Conservation (phyloP, 2,329 filamentous ascomycete genomes). For the Ophioceras dolichostomum region DNA sequence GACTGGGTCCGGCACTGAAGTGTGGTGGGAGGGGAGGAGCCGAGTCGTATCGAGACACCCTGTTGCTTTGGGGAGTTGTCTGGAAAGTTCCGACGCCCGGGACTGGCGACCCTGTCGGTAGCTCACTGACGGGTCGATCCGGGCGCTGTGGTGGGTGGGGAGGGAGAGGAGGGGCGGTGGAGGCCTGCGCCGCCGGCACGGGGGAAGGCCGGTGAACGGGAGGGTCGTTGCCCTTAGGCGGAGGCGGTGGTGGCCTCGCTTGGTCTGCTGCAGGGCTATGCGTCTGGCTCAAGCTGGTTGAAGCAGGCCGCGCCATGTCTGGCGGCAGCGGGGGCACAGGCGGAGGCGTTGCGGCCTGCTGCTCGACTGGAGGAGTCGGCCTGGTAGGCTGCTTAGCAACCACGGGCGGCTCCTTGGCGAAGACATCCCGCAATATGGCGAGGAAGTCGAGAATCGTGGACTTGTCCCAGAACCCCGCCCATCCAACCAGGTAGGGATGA, state of each 20-base stretch:
- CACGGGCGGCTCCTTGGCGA: constrained; percentile 89
- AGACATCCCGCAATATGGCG: constrained; percentile 70
- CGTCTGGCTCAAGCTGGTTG: constrained; percentile 17
- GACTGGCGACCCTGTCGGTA: no score
- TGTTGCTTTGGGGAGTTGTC: constrained; percentile 5
- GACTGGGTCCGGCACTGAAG: constrained; percentile 1
- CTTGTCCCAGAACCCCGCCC: constrained; percentile 87
- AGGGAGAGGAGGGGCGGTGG: constrained; percentile 15
- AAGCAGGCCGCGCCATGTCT: constrained; percentile 35
- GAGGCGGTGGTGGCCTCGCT: constrained; percentile 32
- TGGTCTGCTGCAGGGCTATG: constrained; percentile 20
- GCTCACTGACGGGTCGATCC: no score
- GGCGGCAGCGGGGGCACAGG: constrained; percentile 62
- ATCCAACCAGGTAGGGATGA: constrained; percentile 87
- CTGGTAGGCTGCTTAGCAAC: constrained; percentile 48
- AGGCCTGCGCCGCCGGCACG: constrained; percentile 19
- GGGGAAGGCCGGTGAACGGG: constrained; percentile 12
- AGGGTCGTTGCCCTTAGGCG: constrained; percentile 36
- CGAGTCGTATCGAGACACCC: constrained; percentile 31
- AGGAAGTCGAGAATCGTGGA: constrained; percentile 76
- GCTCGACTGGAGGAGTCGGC: constrained; percentile 19
- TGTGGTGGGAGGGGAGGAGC: constrained; percentile 31
- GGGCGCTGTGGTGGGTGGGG: constrained; percentile 20
- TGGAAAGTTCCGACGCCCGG: constrained; percentile 12
- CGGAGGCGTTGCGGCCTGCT: constrained; percentile 35